A percentile compares a stretch with the other conserved stretches of the same genome.
phyloP scores from a whole-genome alignment of 1,284 basidiomycete species.

The Cryptococcus hybrid region DNA sequence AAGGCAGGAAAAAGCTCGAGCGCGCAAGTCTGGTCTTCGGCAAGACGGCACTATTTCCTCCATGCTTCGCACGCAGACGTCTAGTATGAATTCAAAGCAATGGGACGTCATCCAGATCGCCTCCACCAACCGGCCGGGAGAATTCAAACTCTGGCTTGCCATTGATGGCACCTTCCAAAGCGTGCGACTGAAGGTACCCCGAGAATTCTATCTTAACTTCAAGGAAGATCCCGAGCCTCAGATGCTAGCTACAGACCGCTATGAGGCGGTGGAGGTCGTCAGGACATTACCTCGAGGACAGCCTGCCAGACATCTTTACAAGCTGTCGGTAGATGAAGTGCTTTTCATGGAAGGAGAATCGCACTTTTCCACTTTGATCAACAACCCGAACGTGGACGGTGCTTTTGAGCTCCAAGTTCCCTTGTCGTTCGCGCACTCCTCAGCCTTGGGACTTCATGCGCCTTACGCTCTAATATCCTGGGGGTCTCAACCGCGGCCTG shows the following conservation, averaged over 20 bases:
- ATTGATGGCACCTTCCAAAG: constrained; percentile 76
- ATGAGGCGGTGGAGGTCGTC: constrained; percentile 70
- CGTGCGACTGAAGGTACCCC: constrained; percentile 78
- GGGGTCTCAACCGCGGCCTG: constrained; percentile 79
- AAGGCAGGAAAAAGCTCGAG: constrained; percentile 53
- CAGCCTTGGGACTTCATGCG: constrained; percentile 79
- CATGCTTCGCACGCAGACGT: constrained; percentile 73
- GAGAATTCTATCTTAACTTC: constrained; percentile 91
- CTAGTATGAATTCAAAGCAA: constrained; percentile 63
- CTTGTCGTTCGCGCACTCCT: constrained; percentile 78
- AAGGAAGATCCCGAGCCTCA: constrained; percentile 61
- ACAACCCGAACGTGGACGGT: constrained; percentile 92
- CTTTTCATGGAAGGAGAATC: constrained; percentile 79
- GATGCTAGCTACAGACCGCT: constrained; percentile 66
- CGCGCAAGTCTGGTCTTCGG: constrained; percentile 49
- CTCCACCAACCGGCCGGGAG: constrained; percentile 70
- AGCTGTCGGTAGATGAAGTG: constrained; percentile 78
- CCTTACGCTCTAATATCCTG: constrained; percentile 60
- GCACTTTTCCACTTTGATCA: constrained; percentile 88
- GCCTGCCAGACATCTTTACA: constrained; percentile 76
- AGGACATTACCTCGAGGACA: constrained; percentile 78
- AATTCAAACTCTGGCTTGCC: constrained; percentile 86
- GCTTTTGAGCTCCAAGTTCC: constrained; percentile 95
- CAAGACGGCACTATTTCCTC: constrained; percentile 59
- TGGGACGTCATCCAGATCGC: constrained; percentile 97